phyloP scores from a whole-genome alignment of 768 basidiomycete species.

The Russula brevipes region DNA sequence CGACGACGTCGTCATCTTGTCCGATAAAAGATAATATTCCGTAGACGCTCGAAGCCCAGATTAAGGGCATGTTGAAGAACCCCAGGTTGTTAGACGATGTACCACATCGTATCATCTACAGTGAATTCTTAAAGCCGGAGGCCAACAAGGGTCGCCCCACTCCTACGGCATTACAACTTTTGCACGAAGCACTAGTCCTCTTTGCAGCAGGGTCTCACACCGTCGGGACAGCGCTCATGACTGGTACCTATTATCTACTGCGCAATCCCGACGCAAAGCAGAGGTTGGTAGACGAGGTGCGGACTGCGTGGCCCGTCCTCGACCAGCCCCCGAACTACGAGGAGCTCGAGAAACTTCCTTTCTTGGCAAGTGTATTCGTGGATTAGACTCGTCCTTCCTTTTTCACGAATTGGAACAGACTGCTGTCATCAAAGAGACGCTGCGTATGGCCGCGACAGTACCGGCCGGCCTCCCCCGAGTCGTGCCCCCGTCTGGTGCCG shows the following conservation, averaged over 20 bases:
- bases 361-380: slow-evolving; percentile 5
- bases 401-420: slow-evolving; percentile 3
- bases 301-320: slow-evolving; percentile 10
- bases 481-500: slow-evolving; percentile 12
- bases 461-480: slow-evolving; percentile 17
- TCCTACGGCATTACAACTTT: slow-evolving; percentile 1
- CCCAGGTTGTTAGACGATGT: slow-evolving; percentile 6
- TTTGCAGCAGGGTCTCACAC: slow-evolving; percentile 20
- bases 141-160: slow-evolving; percentile 2
- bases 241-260: slow-evolving; percentile 4
- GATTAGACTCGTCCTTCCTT: not conserved
- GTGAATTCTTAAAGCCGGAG: slow-evolving; percentile 8
- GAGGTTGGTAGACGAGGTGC: slow-evolving; percentile 8
- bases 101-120: slow-evolving; percentile 17
- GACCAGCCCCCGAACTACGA: slow-evolving; percentile 11
- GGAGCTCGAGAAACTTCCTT: slow-evolving; percentile 17
- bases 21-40: too few species aligned
- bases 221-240: slow-evolving; percentile 15
- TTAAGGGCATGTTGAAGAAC: not conserved
- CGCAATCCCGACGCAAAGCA: slow-evolving; percentile 4
- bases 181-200: slow-evolving; percentile 9
- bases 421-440: slow-evolving; percentile 16
- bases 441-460: not conserved
- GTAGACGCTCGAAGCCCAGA: slow-evolving; percentile 3
- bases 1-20: not conserved